Base-by-base conservation (phyloP, 306 rosid genomes). In the Macrotyloma uniflorum region DNA sequence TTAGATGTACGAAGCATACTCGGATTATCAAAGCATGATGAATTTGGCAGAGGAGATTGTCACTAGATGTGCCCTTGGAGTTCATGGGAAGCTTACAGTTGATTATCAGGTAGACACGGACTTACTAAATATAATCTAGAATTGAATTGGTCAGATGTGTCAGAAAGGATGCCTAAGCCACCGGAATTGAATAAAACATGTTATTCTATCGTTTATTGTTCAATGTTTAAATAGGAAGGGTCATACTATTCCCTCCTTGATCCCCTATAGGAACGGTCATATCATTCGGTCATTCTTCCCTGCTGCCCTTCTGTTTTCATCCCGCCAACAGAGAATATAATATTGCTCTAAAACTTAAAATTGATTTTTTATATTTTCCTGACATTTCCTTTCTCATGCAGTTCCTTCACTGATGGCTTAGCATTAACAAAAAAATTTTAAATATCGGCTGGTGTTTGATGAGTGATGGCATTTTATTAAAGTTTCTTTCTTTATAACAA, bases 11-110 rank as follows among this genome's bases (percentile, higher is more conserved):
- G 99, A 92, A 89, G 99, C 99, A 75, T 95, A 95, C 87, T 89
- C 98, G 35, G 98, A 95, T 86, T 95, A 95, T 84, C 92, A 88
- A 86, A 95, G 99, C 89, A 95, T 95, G 99, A 95, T 95, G 90
- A 88, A 88, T 83, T 82, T 95, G 91, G 88, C 93, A 14, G 99
- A 95, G 88, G 96, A 92, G 86, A 91, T 95, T 70, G 89, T 95
- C 79, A 89, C 96, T 83, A 90, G 79, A 54, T 95, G 98, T 86
- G 93, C 98, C 22, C 90, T 91, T 83, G 93, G 89, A 65, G 85
- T 95, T 85, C 88, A 86, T 74, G 97, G 98, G 87, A 88, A 87
- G 79, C 99, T 95, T 81, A 84, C 93, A 30, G 35, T 93, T 77
- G 93, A 91, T 84, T 95, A 93, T 85, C 99, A 91, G 99, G 99